Conservation (phyloP, 139 green algal species). For the Nannochloris sp. region DNA sequence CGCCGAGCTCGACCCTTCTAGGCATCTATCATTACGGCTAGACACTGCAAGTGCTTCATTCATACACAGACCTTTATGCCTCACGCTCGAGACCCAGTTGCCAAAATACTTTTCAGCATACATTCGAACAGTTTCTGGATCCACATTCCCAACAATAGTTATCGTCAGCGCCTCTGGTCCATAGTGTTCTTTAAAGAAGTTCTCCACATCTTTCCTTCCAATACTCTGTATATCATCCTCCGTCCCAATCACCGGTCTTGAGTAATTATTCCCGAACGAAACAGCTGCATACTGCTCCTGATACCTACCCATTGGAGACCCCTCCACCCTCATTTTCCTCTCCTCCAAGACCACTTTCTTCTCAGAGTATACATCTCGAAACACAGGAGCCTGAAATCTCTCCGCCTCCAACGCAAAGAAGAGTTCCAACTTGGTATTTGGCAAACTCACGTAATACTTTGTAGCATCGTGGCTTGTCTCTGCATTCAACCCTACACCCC, state of each 20-base stretch:
- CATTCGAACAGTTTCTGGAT: constrained; percentile 22
- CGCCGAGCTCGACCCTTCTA: constrained; percentile 9
- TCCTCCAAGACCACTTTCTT: constrained; percentile 81
- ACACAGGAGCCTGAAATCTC: constrained; percentile 66
- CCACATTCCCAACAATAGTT: constrained; percentile 54
- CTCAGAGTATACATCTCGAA: constrained; percentile 74
- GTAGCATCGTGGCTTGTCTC: constrained; percentile 77
- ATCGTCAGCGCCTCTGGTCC: constrained; percentile 49
- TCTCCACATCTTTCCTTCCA: constrained; percentile 50
- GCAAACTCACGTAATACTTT: constrained; percentile 54
- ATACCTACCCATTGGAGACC: constrained; percentile 55
- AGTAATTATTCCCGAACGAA: constrained; percentile 61
- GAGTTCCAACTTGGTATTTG: constrained; percentile 60
- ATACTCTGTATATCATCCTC: constrained; percentile 46
- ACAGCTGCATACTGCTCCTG: constrained; percentile 28
- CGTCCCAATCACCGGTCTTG: constrained; percentile 71
- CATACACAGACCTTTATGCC: constrained; percentile 3
- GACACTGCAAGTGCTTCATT: constrained; percentile 2
- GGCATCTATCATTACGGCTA: not conserved
- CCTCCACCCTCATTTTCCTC: constrained; percentile 69
- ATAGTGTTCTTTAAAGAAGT: constrained; percentile 55
- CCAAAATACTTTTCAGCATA: constrained; percentile 69
- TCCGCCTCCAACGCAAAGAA: constrained; percentile 86
- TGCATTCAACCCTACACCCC: constrained; percentile 81
- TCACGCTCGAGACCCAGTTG: constrained; percentile 27